phyloP scores from a whole-genome alignment of 1,284 basidiomycete genomes.

The Trichosporon sp. region DNA sequence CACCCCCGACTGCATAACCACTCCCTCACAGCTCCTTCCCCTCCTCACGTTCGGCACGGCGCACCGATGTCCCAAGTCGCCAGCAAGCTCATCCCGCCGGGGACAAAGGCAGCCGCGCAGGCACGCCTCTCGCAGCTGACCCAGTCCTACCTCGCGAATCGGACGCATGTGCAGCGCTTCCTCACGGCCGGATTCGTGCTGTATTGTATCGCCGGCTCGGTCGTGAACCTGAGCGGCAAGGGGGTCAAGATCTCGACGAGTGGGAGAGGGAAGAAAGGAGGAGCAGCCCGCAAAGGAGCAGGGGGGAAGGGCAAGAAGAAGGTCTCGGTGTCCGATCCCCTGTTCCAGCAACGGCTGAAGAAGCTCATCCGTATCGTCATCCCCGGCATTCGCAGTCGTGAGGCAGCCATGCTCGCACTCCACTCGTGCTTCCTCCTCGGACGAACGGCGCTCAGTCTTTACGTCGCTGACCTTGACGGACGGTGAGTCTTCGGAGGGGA shows the following conservation, averaged over 20 bases:
- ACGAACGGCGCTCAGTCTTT: constrained; percentile 88
- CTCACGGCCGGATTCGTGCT: constrained; percentile 60
- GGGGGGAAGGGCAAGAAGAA: constrained; percentile 26
- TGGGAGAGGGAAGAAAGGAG: constrained; percentile 27
- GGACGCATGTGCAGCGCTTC: constrained; percentile 69
- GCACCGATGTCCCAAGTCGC: constrained; percentile 14
- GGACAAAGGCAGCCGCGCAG: constrained; percentile 8
- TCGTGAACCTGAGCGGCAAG: constrained; percentile 40
- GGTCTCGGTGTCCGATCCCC: constrained; percentile 69
- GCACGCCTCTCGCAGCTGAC: constrained; percentile 30
- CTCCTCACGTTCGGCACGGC: not conserved
- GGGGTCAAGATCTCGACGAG: constrained; percentile 10
- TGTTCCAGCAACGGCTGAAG: constrained; percentile 82
- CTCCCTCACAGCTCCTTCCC: not conserved
- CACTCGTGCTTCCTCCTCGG: constrained; percentile 86
- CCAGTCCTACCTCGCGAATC: constrained; percentile 63
- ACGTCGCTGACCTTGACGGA: constrained; percentile 89
- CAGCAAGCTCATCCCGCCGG: not conserved
- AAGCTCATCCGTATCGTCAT: constrained; percentile 84
- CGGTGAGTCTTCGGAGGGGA: constrained; percentile 62
- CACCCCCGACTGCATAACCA: not conserved
- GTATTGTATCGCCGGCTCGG: constrained; percentile 50
- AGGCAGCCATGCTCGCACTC: constrained; percentile 80
- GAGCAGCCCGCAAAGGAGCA: constrained; percentile 26
- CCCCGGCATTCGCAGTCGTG: constrained; percentile 79